A percentile compares a stretch with the other conserved stretches of the same genome.
Conservation (phyloP, 176 grass and related monocot genomes). For the Melocanna baccifera region DNA sequence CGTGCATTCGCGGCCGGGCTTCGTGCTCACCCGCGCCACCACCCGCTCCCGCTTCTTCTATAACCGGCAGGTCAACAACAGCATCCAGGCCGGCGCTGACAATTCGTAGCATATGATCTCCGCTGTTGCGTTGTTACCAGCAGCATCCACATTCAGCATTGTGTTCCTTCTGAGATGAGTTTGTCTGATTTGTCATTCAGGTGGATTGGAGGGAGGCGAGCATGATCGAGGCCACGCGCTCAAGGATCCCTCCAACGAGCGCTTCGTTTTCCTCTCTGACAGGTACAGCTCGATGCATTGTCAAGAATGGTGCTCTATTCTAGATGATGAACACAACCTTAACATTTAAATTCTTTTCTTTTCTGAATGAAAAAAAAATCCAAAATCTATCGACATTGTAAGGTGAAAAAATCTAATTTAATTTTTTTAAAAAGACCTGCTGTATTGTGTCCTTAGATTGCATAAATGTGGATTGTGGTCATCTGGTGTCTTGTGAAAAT, state of each 20-base stretch:
- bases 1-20: conserved; percentile 91
- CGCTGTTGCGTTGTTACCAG: neutral
- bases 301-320: neutral
- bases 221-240: conserved; percentile 91
- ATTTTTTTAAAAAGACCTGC: neutral
- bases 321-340: neutral
- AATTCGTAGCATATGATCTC: neutral
- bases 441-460: neutral
- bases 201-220: conserved; percentile 98
- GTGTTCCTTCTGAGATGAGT: neutral
- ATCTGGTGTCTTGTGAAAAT: neutral
- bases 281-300: conserved; percentile 47
- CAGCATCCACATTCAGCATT: neutral
- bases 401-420: neutral
- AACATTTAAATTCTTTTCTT: neutral
- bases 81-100: conserved; percentile 56
- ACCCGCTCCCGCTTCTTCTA: conserved; percentile 79
- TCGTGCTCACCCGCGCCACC: conserved; percentile 75
- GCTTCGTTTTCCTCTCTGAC: conserved; percentile 94
- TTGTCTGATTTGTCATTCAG: conserved; percentile 32
- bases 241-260: conserved; percentile 65
- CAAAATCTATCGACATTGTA: neutral
- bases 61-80: conserved; percentile 89
- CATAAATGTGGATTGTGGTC: neutral
- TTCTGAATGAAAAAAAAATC: neutral